phyloP scores from a whole-genome alignment of 805 yeast genomes.

The Candida ipomoeae region DNA sequence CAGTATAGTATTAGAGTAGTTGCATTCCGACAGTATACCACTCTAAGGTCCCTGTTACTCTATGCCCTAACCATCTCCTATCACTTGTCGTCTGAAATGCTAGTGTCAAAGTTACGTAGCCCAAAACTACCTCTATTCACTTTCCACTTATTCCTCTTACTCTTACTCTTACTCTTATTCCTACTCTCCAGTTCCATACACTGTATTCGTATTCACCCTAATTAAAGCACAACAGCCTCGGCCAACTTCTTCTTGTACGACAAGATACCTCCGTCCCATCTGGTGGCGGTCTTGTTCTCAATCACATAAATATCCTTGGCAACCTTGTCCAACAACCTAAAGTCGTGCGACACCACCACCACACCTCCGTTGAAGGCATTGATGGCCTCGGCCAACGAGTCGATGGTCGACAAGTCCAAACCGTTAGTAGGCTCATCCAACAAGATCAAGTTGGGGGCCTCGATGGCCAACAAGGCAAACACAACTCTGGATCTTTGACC shows the following conservation, averaged over 20 bases:
- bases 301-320: conserved; percentile 97
- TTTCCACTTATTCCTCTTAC: too few species aligned
- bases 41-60: too few species aligned
- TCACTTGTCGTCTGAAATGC: too few species aligned
- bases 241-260: conserved; percentile 95
- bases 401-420: conserved; percentile 96
- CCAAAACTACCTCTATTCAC: too few species aligned
- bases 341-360: conserved; percentile 97
- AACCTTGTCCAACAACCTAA: conserved; percentile 93
- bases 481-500: conserved; percentile 99
- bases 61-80: too few species aligned
- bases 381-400: conserved; percentile 95
- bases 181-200: not conserved
- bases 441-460: conserved; percentile 88
- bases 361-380: conserved; percentile 96
- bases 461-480: conserved; percentile 91
- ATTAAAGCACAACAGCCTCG: conserved; percentile 68
- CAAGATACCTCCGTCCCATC: conserved; percentile 92
- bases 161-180: too few species aligned
- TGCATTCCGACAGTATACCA: too few species aligned
- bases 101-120: too few species aligned
- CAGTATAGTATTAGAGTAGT: too few species aligned
- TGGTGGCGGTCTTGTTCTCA: conserved; percentile 90
- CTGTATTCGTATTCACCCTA: not conserved
- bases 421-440: conserved; percentile 99